Base-by-base conservation (phyloP, 768 basidiomycete genomes). In the Tylopilus balloui region DNA sequence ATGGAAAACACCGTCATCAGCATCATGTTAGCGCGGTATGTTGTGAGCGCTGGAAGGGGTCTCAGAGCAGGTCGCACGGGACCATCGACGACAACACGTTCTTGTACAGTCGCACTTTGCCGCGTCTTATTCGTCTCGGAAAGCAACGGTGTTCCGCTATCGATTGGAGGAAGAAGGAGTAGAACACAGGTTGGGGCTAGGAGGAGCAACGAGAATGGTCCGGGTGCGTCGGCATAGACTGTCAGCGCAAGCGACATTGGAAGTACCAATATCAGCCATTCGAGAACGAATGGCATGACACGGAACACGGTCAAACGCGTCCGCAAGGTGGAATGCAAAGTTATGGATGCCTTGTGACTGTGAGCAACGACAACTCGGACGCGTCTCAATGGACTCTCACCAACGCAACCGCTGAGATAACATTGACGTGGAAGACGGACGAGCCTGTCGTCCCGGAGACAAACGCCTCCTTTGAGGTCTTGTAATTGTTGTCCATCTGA, bases 1-100 rank as follows among this genome's bases (percentile, higher is more conserved):
- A 99, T 98, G 19, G 84, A 85, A 36, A 95, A 76, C 29, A 87
- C 68, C 0, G 96, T 97, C 77, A 98, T 81, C 17, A 96, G 71
- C 78, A 98, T 86, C 93, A 97, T 94, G 62, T 96, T 89, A 3
- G 93, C 84, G 38, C 96, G 75, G 64, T 95, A 98, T 0, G 85
- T 80, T 11, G 92, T 90, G 48, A 99, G 65, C 34, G 91, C 85
- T 1, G 91, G 81, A 39, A 92, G 69, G 2, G 75, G 77, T n/a
- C 72, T 53, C 15, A 66, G 42, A n/a, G 57, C 21, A 4, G 24
- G 42, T 25, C 55, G 24, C 5, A 44, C 6, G 5, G 42, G 25
- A 12, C 49, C 38, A 14, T 45, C 25, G 23, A 49, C 35, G 27
- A 8, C 11, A 11, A 19, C 29, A 29, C 27, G 42, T 21, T 48